phyloP scores from a whole-genome alignment of 169 alveolate species.

The Ophryocystis elektroscirrha region DNA sequence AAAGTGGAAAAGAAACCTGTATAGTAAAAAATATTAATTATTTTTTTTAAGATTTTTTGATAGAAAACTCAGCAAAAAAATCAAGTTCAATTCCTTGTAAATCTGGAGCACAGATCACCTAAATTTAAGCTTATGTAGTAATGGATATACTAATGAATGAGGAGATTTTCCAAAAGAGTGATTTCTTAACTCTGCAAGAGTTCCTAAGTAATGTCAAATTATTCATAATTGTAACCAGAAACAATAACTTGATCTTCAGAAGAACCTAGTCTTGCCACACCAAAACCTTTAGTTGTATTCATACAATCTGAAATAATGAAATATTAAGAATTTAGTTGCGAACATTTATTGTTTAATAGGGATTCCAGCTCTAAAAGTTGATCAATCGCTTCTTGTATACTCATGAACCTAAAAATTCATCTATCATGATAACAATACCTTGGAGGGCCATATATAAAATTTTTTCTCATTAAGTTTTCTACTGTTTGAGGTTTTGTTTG shows the following conservation, averaged over 20 bases:
- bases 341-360: background rate
- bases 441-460: conserved; percentile 73
- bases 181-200: conserved; percentile 8
- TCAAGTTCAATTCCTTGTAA: conserved; percentile 17
- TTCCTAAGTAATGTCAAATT: conserved; percentile 3
- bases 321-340: background rate
- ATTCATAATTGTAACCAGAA: background rate
- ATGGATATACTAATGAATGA: conserved; percentile 15
- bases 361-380: background rate
- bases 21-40: too few species aligned
- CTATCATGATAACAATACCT: conserved; percentile 15
- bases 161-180: conserved; percentile 18
- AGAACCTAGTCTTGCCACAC: background rate
- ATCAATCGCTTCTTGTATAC: background rate
- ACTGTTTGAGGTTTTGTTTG: conserved; percentile 86
- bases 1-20: too few species aligned
- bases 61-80: background rate
- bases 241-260: background rate
- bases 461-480: conserved; percentile 72
- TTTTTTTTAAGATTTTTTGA: background rate
- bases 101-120: conserved; percentile 24
- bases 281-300: background rate
- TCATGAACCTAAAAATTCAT: background rate
- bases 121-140: background rate
- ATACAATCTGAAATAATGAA: background rate